Evolutionary conservation across 1,284 basidiomycete genomes (phyloP).

Genomic region (Laetiporus sulphureus): DNA sequence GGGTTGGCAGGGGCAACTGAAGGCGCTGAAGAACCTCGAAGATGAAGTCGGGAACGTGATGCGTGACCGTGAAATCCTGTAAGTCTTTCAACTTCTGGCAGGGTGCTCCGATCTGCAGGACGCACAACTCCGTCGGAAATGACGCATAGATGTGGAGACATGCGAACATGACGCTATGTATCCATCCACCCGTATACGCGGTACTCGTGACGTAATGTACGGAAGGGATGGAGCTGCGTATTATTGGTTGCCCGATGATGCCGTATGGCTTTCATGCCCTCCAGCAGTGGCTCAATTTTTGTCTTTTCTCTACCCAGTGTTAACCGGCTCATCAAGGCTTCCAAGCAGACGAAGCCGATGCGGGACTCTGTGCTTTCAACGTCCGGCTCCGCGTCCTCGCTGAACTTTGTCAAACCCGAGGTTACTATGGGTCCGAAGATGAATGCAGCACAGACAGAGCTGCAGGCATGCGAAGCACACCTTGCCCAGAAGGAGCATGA

Average conservation of each 20-base stretch:
- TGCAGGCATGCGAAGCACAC: slow-evolving; percentile 73
- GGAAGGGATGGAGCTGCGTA: too few relatives aligned
- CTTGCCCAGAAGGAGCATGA: slow-evolving; percentile 61
- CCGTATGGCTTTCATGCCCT: too few relatives aligned
- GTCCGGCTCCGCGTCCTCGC: slow-evolving; percentile 27
- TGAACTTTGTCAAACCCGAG: slow-evolving; percentile 31
- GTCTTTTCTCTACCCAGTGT: too few relatives aligned
- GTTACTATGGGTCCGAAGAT: slow-evolving; percentile 42
- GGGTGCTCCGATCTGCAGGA: too few relatives aligned
- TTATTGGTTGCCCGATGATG: too few relatives aligned
- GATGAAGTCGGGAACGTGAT: slow-evolving; percentile 63
- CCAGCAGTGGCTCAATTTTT: too few relatives aligned
- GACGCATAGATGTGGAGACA: too few relatives aligned
- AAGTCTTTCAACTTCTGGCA: slow-evolving; percentile 32
- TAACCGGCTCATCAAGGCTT: slow-evolving; percentile 69
- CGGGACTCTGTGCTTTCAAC: slow-evolving; percentile 36
- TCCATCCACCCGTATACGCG: too few relatives aligned
- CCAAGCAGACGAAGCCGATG: slow-evolving; percentile 46
- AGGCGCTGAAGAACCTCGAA: slow-evolving; percentile 45
- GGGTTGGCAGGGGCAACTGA: slow-evolving; percentile 56
- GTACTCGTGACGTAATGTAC: too few relatives aligned
- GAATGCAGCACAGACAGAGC: slow-evolving; percentile 57
- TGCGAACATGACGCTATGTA: too few relatives aligned
- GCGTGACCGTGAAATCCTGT: slow-evolving; percentile 75
- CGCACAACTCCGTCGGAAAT: too few relatives aligned